These are phyloP conservation scores for Mycena haematopus DNA, from an alignment of 768 basidiomycete species.

Conservation along the genomic window DNA sequence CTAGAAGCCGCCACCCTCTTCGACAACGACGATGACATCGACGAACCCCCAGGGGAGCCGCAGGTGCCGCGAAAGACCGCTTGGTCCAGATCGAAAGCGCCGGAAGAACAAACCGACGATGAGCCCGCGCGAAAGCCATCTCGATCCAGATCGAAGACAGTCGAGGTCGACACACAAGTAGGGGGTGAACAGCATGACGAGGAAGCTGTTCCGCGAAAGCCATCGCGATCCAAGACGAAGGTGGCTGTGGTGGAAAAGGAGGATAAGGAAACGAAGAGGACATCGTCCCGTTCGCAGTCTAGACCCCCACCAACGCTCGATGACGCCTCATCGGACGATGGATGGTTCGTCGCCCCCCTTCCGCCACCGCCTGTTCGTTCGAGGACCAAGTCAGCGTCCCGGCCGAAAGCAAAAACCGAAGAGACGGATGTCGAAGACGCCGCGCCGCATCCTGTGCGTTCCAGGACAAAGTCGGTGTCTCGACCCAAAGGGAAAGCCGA, in stretches of 20 bases:
- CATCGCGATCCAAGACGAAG: conserved; percentile 36
- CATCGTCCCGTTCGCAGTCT: conserved; percentile 30
- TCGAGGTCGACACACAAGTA: conserved; percentile 3
- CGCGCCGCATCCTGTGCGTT: neutral
- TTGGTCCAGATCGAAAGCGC: conserved; percentile 25
- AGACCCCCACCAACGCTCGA: conserved; percentile 19
- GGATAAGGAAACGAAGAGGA: conserved; percentile 17
- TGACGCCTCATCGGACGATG: conserved; percentile 29
- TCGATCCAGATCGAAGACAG: conserved; percentile 17
- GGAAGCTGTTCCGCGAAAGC: conserved; percentile 17
- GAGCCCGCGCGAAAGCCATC: conserved; percentile 16
- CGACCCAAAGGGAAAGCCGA: conserved; percentile 16
- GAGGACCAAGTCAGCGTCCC: conserved; percentile 16
- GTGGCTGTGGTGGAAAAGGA: conserved; percentile 11
- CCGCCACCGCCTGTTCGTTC: conserved; percentile 20
- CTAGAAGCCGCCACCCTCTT: conserved; percentile 21
- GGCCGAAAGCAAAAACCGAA: conserved; percentile 11
- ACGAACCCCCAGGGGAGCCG: conserved; percentile 6
- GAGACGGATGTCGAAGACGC: conserved; percentile 16
- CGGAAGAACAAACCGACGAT: conserved; percentile 10
- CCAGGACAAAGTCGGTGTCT: conserved; percentile 17
- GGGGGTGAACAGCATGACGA: conserved; percentile 7
- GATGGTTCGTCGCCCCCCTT: conserved; percentile 25
- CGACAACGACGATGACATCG: conserved; percentile 28
- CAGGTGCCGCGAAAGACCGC: conserved; percentile 31